phyloP scores from a whole-genome alignment of 2,329 filamentous ascomycete species.

The Calonectria multiphialidica region DNA sequence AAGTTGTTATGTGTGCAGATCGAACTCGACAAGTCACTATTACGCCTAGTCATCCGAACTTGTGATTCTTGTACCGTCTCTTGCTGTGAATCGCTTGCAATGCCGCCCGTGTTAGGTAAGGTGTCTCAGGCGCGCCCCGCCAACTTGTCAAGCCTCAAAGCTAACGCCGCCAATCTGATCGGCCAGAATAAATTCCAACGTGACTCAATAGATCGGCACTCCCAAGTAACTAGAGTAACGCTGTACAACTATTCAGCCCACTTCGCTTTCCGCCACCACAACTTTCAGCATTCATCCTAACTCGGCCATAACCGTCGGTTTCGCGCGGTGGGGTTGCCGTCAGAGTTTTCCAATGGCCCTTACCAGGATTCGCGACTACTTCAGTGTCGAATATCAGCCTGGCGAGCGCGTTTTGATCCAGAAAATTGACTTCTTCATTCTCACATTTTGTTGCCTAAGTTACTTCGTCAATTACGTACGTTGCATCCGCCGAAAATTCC shows the following conservation, averaged over 20 bases:
- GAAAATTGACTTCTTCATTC: constrained; percentile 74
- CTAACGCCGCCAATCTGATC: background rate
- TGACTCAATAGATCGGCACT: background rate
- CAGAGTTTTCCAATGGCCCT: background rate
- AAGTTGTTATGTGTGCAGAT: background rate
- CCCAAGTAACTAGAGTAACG: no score
- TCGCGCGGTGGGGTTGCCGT: background rate
- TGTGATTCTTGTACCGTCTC: background rate
- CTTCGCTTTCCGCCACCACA: background rate
- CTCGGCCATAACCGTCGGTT: background rate
- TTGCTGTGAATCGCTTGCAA: background rate
- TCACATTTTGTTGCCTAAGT: constrained; percentile 72
- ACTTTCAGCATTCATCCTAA: no score
- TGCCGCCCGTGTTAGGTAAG: no score
- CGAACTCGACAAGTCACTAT: no score
- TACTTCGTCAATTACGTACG: constrained; percentile 67
- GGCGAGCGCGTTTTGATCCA: constrained; percentile 61
- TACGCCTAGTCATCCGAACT: no score
- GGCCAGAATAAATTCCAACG: no score
- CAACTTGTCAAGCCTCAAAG: background rate
- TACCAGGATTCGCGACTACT: constrained; percentile 46
- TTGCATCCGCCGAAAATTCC: background rate
- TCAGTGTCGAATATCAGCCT: constrained; percentile 49
- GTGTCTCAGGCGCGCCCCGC: background rate
- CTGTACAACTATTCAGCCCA: background rate